Percentiles rank a stretch among this genome's conserved stretches.
phyloP scores from a whole-genome alignment of 495 filamentous ascomycete genomes.

The Penicillium nucicola region DNA sequence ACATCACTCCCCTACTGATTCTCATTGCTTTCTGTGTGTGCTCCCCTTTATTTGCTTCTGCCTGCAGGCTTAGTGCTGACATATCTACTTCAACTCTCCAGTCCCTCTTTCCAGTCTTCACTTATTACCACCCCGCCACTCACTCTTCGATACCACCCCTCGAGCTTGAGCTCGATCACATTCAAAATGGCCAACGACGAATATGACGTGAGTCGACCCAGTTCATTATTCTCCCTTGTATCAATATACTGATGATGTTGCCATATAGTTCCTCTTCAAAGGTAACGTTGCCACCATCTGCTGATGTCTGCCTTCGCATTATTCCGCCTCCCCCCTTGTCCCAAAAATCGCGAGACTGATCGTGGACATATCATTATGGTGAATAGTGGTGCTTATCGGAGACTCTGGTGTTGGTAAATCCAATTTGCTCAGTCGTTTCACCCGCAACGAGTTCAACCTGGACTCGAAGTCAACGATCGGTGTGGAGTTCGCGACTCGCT shows the following conservation, averaged over 20 bases:
- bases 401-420: conserved; percentile 99
- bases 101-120: conserved; percentile 7
- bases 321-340: neutral
- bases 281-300: conserved; percentile 54
- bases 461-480: conserved; percentile 99
- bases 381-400: conserved; percentile 92
- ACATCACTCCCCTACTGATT: conserved; percentile 32
- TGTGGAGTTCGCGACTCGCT: conserved; percentile 97
- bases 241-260: conserved; percentile 14
- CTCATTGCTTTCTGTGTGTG: conserved; percentile 20
- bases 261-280: conserved; percentile 95
- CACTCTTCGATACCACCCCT: conserved; percentile 19
- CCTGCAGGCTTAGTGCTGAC: neutral
- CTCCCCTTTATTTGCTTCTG: conserved; percentile 13
- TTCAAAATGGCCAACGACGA: conserved; percentile 95
- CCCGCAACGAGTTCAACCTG: conserved; percentile 99
- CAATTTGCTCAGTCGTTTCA: conserved; percentile 99
- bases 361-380: conserved; percentile 8
- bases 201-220: conserved; percentile 81
- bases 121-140: conserved; percentile 17
- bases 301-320: conserved; percentile 15
- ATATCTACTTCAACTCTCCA: neutral
- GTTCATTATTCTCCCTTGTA: neutral
- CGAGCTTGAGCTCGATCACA: conserved; percentile 9
- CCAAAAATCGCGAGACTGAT: conserved; percentile 15